phyloP scores from a whole-genome alignment of 192 early-diverging fungal genomes.

The Backusella psychrophila region DNA sequence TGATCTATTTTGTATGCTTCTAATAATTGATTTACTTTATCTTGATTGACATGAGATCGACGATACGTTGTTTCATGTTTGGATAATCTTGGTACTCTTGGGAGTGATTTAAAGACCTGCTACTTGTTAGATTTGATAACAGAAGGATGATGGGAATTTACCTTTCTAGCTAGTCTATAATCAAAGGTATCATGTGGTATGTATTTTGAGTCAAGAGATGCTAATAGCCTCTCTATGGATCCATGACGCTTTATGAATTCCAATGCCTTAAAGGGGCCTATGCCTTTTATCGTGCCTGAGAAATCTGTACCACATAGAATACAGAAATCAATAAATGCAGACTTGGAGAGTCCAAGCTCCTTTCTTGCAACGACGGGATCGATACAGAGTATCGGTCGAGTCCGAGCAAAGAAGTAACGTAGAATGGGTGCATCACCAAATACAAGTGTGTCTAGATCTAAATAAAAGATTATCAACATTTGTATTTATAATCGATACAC shows the following conservation, averaged over 20 bases:
- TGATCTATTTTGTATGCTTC: not conserved
- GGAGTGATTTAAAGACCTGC: not conserved
- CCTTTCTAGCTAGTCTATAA: conserved; percentile 35
- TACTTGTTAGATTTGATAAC: not conserved
- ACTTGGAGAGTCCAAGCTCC: conserved; percentile 48
- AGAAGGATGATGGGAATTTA: not conserved
- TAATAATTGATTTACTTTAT: not conserved
- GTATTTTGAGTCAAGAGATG: conserved; percentile 24
- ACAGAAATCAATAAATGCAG: conserved; percentile 66
- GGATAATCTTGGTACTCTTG: not conserved
- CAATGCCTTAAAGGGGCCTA: conserved; percentile 65
- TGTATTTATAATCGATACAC: conserved; percentile 21
- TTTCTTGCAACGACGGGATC: conserved; percentile 44
- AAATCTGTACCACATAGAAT: conserved; percentile 81
- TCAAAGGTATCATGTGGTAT: conserved; percentile 38
- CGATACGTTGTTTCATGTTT: not conserved
- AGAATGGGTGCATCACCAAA: conserved; percentile 52
- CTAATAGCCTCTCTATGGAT: conserved; percentile 61
- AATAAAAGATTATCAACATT: conserved; percentile 22
- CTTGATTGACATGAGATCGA: not conserved
- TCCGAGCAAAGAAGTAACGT: conserved; percentile 38
- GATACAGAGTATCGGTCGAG: conserved; percentile 42
- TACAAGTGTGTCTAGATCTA: conserved; percentile 54
- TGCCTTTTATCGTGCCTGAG: conserved; percentile 57
- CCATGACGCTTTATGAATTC: conserved; percentile 53